Evolutionary conservation across 805 yeast genomes (phyloP).

Genomic region (Grigorovia jiainica): DNA sequence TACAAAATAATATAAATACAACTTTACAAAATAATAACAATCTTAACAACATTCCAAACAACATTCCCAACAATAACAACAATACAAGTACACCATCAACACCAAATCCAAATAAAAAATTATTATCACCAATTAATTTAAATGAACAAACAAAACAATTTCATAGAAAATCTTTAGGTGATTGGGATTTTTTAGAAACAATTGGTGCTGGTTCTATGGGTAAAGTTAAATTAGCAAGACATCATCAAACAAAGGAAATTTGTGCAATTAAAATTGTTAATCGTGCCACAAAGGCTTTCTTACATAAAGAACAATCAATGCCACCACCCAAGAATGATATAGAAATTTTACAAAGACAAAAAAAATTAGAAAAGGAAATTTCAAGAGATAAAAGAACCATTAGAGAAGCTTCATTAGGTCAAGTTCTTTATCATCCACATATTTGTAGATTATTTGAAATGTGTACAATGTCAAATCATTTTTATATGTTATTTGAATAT

Average conservation of each 20-base stretch:
- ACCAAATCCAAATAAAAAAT: neutral
- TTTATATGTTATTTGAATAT: slow-evolving; percentile 92
- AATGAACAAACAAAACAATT: slow-evolving; percentile 31
- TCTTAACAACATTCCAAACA: no score
- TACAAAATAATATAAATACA: neutral
- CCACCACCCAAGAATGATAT: slow-evolving; percentile 54
- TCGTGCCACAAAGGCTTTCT: slow-evolving; percentile 70
- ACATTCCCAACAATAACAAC: slow-evolving; percentile 2
- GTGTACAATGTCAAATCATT: slow-evolving; percentile 93
- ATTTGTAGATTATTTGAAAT: slow-evolving; percentile 88
- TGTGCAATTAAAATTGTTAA: slow-evolving; percentile 94
- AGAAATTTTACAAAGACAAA: slow-evolving; percentile 51
- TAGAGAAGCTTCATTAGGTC: slow-evolving; percentile 90
- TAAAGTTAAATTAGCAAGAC: slow-evolving; percentile 88
- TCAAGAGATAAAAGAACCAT: slow-evolving; percentile 88
- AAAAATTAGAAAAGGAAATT: slow-evolving; percentile 70
- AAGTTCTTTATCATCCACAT: slow-evolving; percentile 81
- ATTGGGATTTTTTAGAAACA: slow-evolving; percentile 91
- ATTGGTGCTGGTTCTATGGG: slow-evolving; percentile 99
- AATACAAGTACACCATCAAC: slow-evolving; percentile 5
- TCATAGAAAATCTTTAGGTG: slow-evolving; percentile 85
- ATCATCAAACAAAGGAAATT: slow-evolving; percentile 66
- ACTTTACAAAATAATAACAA: slow-evolving; percentile 26
- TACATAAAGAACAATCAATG: slow-evolving; percentile 59
- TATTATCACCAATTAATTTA: slow-evolving; percentile 6